Conservation (phyloP, 2,329 filamentous ascomycete species). For the Mollisia scopiformis region DNA sequence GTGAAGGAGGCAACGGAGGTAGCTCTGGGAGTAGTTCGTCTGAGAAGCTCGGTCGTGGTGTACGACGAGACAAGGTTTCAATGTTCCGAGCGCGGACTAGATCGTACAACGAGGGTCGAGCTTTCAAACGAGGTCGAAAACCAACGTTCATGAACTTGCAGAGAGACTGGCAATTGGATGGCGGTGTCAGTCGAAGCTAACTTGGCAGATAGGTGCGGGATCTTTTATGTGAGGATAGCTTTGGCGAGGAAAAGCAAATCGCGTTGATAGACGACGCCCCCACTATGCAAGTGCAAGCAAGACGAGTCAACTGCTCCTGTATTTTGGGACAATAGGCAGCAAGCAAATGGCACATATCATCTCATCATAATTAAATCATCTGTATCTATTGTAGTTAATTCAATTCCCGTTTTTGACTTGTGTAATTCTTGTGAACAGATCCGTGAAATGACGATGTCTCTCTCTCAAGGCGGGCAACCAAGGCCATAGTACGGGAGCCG, state of each 20-base stretch:
- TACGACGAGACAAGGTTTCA: conserved; percentile 41
- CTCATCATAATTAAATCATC: no score
- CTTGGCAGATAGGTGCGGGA: conserved; percentile 10
- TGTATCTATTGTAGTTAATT: no score
- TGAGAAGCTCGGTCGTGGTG: conserved; percentile 27
- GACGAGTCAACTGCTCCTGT: neutral
- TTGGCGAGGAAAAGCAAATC: conserved; percentile 18
- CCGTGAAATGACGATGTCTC: neutral
- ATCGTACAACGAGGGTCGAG: conserved; percentile 64
- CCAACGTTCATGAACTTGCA: conserved; percentile 36
- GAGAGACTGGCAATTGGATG: conserved; percentile 12
- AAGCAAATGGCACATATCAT: no score
- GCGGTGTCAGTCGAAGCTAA: conserved; percentile 9
- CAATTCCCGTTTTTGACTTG: no score
- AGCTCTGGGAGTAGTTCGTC: conserved; percentile 48
- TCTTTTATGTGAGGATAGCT: conserved; percentile 21
- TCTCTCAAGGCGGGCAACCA: neutral
- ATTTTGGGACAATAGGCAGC: neutral
- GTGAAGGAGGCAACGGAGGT: conserved; percentile 35
- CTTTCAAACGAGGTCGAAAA: conserved; percentile 55
- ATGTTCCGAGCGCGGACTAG: conserved; percentile 56
- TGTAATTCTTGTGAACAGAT: no score
- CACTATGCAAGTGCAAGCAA: neutral
- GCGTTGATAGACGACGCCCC: conserved; percentile 4
- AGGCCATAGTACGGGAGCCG: neutral